A percentile compares a stretch with the other conserved stretches of the same genome.
Evolutionary conservation across 768 basidiomycete genomes (phyloP).

Genomic region (Lactifluus hygrophoroides): DNA sequence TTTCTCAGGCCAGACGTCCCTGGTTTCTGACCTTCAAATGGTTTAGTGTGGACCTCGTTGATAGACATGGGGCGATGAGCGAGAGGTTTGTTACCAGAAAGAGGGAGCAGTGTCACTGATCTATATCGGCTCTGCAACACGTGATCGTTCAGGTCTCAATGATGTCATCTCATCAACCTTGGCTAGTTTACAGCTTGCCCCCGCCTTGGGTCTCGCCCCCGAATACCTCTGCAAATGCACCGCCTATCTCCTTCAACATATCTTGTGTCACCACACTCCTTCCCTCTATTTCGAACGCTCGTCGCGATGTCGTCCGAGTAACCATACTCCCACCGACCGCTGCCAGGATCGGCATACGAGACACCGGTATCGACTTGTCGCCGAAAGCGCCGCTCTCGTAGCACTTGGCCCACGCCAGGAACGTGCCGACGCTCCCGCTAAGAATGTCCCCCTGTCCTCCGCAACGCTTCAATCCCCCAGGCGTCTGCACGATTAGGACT

Average conservation of each 20-base stretch:
- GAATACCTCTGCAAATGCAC: constrained; percentile 68
- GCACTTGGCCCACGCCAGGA: constrained; percentile 93
- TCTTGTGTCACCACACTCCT: constrained; percentile 63
- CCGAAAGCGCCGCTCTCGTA: constrained; percentile 81
- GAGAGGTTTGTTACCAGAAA: background rate
- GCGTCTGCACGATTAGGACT: constrained; percentile 51
- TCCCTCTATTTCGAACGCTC: constrained; percentile 68
- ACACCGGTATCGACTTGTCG: constrained; percentile 44
- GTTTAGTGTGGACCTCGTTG: constrained; percentile 71
- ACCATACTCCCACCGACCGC: constrained; percentile 83
- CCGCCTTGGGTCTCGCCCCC: constrained; percentile 37
- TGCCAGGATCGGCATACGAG: constrained; percentile 72
- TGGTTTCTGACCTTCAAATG: constrained; percentile 92
- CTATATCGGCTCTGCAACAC: constrained; percentile 11
- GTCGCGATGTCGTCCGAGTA: constrained; percentile 73
- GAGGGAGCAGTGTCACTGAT: background rate
- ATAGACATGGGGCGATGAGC: constrained; percentile 34
- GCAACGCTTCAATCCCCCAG: constrained; percentile 85
- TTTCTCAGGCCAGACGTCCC: constrained; percentile 97
- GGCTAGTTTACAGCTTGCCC: constrained; percentile 31
- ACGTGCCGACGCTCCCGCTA: constrained; percentile 77
- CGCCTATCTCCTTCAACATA: constrained; percentile 42
- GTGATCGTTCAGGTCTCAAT: constrained; percentile 1
- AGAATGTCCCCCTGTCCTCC: constrained; percentile 96
- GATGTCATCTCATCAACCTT: background rate